Evolutionary conservation across 306 rosid genomes (phyloP).

Genomic region (Vigna mungo): DNA sequence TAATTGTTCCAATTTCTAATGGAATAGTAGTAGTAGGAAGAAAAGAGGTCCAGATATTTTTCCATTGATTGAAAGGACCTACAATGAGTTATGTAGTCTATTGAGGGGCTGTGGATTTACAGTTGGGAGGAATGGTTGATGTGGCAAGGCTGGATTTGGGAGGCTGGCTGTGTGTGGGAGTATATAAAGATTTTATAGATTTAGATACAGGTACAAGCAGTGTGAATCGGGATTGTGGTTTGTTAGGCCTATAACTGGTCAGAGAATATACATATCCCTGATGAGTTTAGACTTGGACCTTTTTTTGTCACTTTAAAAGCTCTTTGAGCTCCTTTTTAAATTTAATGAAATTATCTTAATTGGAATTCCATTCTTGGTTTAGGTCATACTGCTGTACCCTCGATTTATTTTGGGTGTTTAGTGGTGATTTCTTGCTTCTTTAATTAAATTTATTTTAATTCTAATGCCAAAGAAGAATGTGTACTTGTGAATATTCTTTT

Average conservation of each 20-base stretch:
- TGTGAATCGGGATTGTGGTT: not conserved
- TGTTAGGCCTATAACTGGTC: not conserved
- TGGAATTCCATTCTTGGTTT: not conserved
- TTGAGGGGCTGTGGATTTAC: constrained; percentile 1
- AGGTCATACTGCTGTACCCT: not conserved
- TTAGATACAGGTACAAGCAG: too few relatives aligned
- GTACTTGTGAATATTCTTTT: not conserved
- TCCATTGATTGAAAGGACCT: not conserved
- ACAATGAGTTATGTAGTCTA: not conserved
- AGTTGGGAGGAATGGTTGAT: constrained; percentile 11
- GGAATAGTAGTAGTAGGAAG: not conserved
- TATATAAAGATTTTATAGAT: not conserved
- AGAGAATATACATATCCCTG: not conserved
- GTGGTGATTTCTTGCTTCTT: not conserved
- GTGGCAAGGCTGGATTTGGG: not conserved
- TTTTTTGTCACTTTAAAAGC: constrained; percentile 3
- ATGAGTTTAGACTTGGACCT: not conserved
- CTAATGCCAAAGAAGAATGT: not conserved
- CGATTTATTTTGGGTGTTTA: not conserved
- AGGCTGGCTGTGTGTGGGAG: too few relatives aligned
- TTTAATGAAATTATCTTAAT: not conserved
- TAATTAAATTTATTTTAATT: not conserved
- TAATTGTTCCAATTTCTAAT: not conserved
- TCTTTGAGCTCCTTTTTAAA: constrained; percentile 7
- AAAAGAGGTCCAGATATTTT: not conserved